phyloP scores from a whole-genome alignment of 192 early-diverging fungal genomes.

The Entophlyctis helioformis region DNA sequence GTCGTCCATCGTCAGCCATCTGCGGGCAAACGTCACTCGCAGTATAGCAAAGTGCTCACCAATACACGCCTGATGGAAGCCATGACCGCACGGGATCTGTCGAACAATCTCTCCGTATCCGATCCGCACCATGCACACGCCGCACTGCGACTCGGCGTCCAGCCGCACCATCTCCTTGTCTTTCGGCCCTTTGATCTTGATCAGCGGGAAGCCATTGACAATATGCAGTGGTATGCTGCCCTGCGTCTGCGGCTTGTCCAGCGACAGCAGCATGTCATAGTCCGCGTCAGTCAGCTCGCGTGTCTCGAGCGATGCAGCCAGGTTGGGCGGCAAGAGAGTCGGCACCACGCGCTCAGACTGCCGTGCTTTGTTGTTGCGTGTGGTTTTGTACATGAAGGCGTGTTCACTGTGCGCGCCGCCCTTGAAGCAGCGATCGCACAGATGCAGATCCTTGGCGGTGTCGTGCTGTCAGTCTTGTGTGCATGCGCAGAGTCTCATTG shows the following conservation, averaged over 20 bases:
- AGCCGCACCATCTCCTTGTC: slow-evolving; percentile 8
- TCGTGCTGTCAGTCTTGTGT: neutral
- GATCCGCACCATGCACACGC: slow-evolving; percentile 9
- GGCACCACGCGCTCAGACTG: slow-evolving; percentile 8
- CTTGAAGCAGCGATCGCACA: slow-evolving; percentile 28
- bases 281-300: slow-evolving; percentile 18
- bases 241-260: slow-evolving; percentile 7
- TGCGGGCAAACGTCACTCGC: neutral
- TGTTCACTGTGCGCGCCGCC: slow-evolving; percentile 18
- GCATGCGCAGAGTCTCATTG: neutral
- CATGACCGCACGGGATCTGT: slow-evolving; percentile 24
- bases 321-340: slow-evolving; percentile 3
- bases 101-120: slow-evolving; percentile 10
- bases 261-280: slow-evolving; percentile 16
- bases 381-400: slow-evolving; percentile 6
- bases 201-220: slow-evolving; percentile 23
- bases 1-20: neutral
- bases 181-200: neutral
- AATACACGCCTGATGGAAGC: slow-evolving; percentile 26
- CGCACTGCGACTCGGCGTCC: slow-evolving; percentile 4
- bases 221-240: slow-evolving; percentile 28
- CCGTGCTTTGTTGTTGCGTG: neutral
- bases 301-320: slow-evolving; percentile 6
- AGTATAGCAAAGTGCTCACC: neutral
- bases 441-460: neutral